Evolutionary conservation across 192 early-diverging fungal genomes (phyloP), one percentile per base, ranked within the genome.

Genomic region (Chytriomyces sp.): DNA sequence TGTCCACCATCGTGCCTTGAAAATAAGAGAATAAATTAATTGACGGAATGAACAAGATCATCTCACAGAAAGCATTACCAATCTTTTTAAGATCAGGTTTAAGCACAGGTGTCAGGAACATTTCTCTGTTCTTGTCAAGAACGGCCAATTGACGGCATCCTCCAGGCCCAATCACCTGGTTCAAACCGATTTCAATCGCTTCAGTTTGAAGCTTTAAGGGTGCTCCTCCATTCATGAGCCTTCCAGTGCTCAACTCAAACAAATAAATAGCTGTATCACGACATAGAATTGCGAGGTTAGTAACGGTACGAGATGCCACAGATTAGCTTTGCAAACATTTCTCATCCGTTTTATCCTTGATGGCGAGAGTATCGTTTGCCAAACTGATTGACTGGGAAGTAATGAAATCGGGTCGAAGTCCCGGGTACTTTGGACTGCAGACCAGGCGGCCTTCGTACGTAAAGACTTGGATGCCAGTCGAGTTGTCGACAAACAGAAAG

Each of bases 61-160:
- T 3, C 2, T 3, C 35, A 2, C 35, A 35, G 49, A 69, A 23
- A 16, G 67, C 2, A 23, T 11, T 74, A 82, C 82, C 86, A 50
- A 88, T 72, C 67, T 89, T 89, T 65, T 87, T 85, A 11, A 85
- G 50, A 23, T 82, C 64, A 16, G 86, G 75, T 63, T 81, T 84
- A 16, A 79, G 64, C 5, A 86, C 76, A 20, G 77, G 74, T 0
- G 84, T 82, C 28, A 90, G 76, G 61, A 72, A 89, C 83, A 89
- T 72, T 76, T 90, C 87, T 6, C 82, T 63, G 78, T 89, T 89
- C 76, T 86, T 89, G 80, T 90, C 89, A 20, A 90, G 72, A 10
- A 90, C 26, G 0, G 83, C 82, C 18, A 90, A 64, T 45, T 85
- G 86, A 11, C 88, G 75, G 23, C 82, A 81, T 50, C 77, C 67